Base-by-base conservation (phyloP, 106 monocot genomes). In the Acorus gramineus region DNA sequence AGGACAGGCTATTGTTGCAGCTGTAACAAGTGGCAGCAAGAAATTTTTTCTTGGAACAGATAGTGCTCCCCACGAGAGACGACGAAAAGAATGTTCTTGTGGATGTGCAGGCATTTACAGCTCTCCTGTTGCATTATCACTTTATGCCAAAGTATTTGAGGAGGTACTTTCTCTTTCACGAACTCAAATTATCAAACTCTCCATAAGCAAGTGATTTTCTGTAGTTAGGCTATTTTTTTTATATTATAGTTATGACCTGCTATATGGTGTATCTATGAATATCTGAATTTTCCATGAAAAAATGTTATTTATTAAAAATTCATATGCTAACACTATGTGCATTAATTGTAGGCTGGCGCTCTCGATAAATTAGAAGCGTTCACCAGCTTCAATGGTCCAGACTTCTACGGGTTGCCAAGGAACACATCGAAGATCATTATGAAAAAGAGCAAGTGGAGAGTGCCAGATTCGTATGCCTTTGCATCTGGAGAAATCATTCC, bases 71-170 rank as follows among this genome's bases (percentile, higher is more conserved):
- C 94, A 95, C 74, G 86, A 86, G 56, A 86, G 78, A 75, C 60
- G 55, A 65, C 72, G 66, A 4, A 95, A 95, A 73, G 95, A 96
- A 71, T 66, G 87, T 62, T 49, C 86, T 6, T 90, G 87, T 74
- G 95, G 95, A 61, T 96, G 95, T 85, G 95, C 95, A 14, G 90
- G 90, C 59, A 96, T 96, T 68, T 96, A 65, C 54, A 96, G 78
- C 70, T 84, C 95, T 51, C 82, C 95, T 70, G 69, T 90, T 54
- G 95, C 95, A 44, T 71, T 96, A 55, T 82, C 95, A 11, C 80
- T 96, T 51, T 96, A 96, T 65, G 77, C 90, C 50, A 85, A 82
- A 55, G 78, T 90, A 57, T 95, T 95, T 76, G 94, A 95, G 76
- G 52, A 94, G 90, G 93, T 94, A 85, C 60, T 11, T 3, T 55